These are phyloP conservation scores for Solanum paucissectum DNA, from an alignment of 257 asterid species.

Conservation along the genomic window DNA sequence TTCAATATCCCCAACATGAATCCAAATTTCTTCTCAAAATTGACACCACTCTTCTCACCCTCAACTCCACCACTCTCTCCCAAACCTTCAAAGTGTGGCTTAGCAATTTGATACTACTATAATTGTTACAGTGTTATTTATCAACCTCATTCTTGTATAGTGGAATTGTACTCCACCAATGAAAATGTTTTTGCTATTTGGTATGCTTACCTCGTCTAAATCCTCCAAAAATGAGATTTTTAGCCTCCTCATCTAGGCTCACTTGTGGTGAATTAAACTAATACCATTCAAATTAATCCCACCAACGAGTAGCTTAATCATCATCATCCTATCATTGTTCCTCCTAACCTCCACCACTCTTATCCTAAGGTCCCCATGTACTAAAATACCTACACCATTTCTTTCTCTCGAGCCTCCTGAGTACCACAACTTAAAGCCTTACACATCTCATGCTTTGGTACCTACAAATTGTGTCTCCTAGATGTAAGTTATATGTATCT, in stretches of 20 bases:
- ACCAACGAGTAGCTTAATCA: neutral
- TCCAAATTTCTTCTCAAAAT: neutral
- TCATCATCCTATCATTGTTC: neutral
- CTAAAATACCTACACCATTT: neutral
- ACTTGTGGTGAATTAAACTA: neutral
- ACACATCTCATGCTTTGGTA: neutral
- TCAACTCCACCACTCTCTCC: neutral
- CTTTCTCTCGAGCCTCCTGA: neutral
- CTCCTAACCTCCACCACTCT: neutral
- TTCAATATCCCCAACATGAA: neutral
- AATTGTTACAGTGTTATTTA: no score
- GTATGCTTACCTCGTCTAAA: neutral
- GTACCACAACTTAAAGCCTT: neutral
- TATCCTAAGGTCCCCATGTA: neutral
- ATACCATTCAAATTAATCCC: neutral
- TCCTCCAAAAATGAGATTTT: neutral
- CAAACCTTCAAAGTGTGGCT: neutral
- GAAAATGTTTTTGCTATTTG: neutral
- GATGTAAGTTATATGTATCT: neutral
- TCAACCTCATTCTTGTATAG: neutral
- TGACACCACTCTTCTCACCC: neutral
- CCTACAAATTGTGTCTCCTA: neutral
- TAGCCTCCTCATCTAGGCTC: neutral
- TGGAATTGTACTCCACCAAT: neutral
- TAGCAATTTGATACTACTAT: neutral